Conservation (phyloP, 1,139 yeast species). For the Scheffersomyces lignicola region DNA sequence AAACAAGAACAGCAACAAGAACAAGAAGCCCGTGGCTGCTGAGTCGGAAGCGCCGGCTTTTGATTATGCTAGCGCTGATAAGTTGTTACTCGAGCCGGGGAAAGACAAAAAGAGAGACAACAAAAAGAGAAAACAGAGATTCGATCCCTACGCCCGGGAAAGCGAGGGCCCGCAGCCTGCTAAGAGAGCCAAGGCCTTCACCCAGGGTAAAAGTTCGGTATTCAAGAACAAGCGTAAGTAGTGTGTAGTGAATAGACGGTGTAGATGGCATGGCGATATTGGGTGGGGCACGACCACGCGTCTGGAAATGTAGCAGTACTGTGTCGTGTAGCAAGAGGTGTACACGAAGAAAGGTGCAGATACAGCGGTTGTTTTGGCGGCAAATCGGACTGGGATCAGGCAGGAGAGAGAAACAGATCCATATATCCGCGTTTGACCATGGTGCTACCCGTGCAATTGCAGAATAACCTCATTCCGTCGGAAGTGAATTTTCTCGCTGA, state of each 20-base stretch:
- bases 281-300: too few species aligned
- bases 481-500: conserved; percentile 88
- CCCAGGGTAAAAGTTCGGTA: conserved; percentile 50
- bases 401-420: too few species aligned
- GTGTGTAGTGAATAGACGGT: conserved; percentile 1
- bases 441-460: conserved; percentile 64
- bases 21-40: conserved; percentile 9
- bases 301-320: background rate
- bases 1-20: conserved; percentile 13
- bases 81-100: conserved; percentile 36
- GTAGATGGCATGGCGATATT: background rate
- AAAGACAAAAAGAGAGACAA: conserved; percentile 17
- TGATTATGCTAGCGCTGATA: conserved; percentile 52
- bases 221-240: conserved; percentile 31
- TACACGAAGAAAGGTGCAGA: too few species aligned
- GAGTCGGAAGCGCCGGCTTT: conserved; percentile 24
- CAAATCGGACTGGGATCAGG: too few species aligned
- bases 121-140: conserved; percentile 45
- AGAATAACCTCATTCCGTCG: conserved; percentile 64
- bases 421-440: conserved; percentile 32
- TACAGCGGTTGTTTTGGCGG: too few species aligned
- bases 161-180: conserved; percentile 53
- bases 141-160: conserved; percentile 58
- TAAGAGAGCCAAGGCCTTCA: conserved; percentile 41
- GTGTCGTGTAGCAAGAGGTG: background rate